These are phyloP conservation scores for Aphanomyces euteiches DNA, from an alignment of 352 stramenopile species.

Conservation along the genomic window DNA sequence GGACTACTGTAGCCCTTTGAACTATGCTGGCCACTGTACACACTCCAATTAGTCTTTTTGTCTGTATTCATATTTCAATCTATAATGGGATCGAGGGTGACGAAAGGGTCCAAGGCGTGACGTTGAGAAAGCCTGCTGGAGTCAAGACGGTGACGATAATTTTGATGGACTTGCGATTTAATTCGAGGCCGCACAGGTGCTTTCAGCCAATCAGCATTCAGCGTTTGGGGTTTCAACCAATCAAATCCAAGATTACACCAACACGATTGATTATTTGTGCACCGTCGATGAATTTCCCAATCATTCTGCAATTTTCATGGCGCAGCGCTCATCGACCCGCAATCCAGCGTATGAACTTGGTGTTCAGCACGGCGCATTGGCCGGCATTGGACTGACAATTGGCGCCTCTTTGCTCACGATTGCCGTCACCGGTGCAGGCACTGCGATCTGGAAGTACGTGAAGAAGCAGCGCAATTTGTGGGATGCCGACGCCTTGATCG, in stretches of 20 bases:
- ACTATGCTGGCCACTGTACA: too few relatives aligned
- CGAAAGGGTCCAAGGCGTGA: too few relatives aligned
- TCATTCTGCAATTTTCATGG: constrained; percentile 1
- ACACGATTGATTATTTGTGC: neutral
- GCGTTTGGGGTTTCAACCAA: neutral
- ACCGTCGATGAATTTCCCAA: neutral
- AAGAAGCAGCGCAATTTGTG: constrained; percentile 29
- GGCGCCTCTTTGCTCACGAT: constrained; percentile 19
- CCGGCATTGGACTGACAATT: constrained; percentile 18
- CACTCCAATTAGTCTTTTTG: too few relatives aligned
- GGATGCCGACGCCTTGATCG: constrained; percentile 67
- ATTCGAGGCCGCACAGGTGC: too few relatives aligned
- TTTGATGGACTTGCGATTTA: too few relatives aligned
- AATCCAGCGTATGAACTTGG: constrained; percentile 17
- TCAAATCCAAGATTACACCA: neutral
- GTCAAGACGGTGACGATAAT: too few relatives aligned
- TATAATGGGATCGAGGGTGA: too few relatives aligned
- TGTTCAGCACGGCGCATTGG: constrained; percentile 19
- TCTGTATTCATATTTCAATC: too few relatives aligned
- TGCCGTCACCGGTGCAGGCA: constrained; percentile 13
- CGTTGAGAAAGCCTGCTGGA: too few relatives aligned
- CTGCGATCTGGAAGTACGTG: constrained; percentile 23
- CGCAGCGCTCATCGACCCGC: constrained; percentile 15
- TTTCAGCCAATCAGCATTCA: neutral
- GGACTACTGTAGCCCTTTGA: too few relatives aligned